These are phyloP conservation scores for Poteriospumella lacustris DNA, from an alignment of 108 stramenopile species.

Conservation along the genomic window DNA sequence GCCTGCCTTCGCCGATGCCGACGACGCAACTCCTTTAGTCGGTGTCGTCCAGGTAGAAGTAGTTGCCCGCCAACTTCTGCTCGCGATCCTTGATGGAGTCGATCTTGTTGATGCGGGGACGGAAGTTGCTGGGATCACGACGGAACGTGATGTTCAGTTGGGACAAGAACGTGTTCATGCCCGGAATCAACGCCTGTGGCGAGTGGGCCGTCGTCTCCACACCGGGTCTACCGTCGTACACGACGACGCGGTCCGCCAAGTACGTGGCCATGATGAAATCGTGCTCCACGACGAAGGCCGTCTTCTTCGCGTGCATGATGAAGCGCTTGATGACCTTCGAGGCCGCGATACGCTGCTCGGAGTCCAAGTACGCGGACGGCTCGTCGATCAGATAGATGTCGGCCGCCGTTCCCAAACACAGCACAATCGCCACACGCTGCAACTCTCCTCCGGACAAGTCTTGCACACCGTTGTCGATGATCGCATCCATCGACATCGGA, in stretches of 20 bases:
- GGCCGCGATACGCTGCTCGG: constrained; percentile 93
- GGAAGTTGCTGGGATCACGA: constrained; percentile 90
- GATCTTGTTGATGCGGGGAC: constrained; percentile 90
- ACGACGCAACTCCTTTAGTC: constrained; percentile 32
- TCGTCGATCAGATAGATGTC: constrained; percentile 99
- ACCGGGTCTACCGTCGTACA: constrained; percentile 88
- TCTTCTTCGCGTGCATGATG: constrained; percentile 97
- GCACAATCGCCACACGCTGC: constrained; percentile 90
- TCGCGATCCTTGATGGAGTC: constrained; percentile 88
- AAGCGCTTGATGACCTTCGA: constrained; percentile 98
- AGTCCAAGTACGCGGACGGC: constrained; percentile 96
- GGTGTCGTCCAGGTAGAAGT: constrained; percentile 89
- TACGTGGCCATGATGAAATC: constrained; percentile 99
- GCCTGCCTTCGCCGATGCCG: too few relatives aligned
- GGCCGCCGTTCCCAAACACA: constrained; percentile 89
- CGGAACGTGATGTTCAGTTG: constrained; percentile 95
- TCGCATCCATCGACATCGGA: constrained; percentile 79
- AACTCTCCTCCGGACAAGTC: constrained; percentile 95
- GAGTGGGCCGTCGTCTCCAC: constrained; percentile 85
- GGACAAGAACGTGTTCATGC: constrained; percentile 97
- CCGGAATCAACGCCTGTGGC: constrained; percentile 86
- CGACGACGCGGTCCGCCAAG: constrained; percentile 76
- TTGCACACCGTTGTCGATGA: constrained; percentile 96
- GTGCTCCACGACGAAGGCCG: constrained; percentile 96
- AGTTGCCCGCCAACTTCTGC: constrained; percentile 93